A percentile compares a stretch with the other conserved stretches of the same genome.
phyloP scores from a whole-genome alignment of 192 early-diverging fungal species.

The Rhizophagus clarus region DNA sequence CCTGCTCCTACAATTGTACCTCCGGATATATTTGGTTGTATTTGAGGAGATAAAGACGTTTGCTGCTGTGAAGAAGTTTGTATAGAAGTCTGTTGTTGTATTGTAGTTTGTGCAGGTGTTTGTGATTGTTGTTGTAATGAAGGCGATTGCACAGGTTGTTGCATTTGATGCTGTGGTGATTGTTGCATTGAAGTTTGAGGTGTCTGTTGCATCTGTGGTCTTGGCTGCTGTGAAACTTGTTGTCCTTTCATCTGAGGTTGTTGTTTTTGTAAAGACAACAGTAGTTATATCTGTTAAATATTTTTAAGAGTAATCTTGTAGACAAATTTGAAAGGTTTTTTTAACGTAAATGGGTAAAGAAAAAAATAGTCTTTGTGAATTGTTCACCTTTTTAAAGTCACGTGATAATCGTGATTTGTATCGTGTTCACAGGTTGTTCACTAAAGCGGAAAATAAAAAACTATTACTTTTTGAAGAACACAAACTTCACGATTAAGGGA shows the following conservation, averaged over 20 bases:
- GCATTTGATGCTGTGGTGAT: not conserved
- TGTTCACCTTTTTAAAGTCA: not conserved
- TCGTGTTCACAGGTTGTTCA: too few relatives aligned
- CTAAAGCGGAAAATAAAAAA: too few relatives aligned
- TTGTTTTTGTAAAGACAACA: not conserved
- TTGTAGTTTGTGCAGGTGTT: not conserved
- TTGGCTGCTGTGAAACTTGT: not conserved
- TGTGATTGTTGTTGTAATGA: not conserved
- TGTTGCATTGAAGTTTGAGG: not conserved
- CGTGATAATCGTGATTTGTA: not conserved
- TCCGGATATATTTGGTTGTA: not conserved
- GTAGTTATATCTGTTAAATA: not conserved
- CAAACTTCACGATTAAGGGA: too few relatives aligned
- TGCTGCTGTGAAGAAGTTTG: not conserved
- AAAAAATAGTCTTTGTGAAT: not conserved
- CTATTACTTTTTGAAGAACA: too few relatives aligned
- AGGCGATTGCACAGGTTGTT: not conserved
- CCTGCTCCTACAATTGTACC: not conserved
- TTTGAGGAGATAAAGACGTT: not conserved
- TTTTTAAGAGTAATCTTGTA: not conserved
- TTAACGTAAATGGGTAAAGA: not conserved
- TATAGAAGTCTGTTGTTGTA: not conserved
- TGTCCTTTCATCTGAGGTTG: not conserved
- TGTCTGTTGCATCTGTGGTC: not conserved
- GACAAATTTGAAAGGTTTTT: too few relatives aligned